These are phyloP conservation scores for Claviceps sp. DNA, from an alignment of 2,329 filamentous ascomycete genomes.

Conservation along the genomic window DNA sequence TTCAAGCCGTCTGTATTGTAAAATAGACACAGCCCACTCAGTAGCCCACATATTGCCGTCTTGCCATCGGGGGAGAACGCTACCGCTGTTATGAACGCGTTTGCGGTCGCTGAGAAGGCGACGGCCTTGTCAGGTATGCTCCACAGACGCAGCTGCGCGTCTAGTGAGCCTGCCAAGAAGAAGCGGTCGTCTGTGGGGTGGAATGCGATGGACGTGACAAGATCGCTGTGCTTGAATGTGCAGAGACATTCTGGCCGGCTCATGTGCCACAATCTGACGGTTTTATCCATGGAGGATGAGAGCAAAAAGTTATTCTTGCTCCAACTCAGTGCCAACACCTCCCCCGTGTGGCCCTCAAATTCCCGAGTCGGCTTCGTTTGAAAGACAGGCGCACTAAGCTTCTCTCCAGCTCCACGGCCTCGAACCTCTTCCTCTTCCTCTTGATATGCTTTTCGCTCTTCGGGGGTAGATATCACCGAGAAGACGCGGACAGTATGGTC, in stretches of 20 bases:
- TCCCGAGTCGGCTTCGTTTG: conserved; percentile 63
- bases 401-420: conserved; percentile 31
- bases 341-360: conserved; percentile 71
- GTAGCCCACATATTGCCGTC: conserved; percentile 73
- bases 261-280: conserved; percentile 86
- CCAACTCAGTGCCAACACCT: conserved; percentile 88
- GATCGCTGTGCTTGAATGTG: conserved; percentile 88
- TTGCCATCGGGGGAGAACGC: conserved; percentile 88
- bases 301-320: conserved; percentile 98
- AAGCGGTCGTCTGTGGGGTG: conserved; percentile 93
- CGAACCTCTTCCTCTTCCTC: conserved; percentile 34
- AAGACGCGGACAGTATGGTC: conserved; percentile 79
- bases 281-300: conserved; percentile 97
- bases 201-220: conserved; percentile 89
- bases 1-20: conserved; percentile 88
- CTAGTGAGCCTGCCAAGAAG: conserved; percentile 85
- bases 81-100: conserved; percentile 87
- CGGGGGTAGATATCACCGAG: conserved; percentile 70
- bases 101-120: conserved; percentile 62
- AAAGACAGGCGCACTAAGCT: conserved; percentile 83
- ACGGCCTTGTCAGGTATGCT: conserved; percentile 95
- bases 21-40: conserved; percentile 77
- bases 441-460: conserved; percentile 64
- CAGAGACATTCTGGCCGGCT: conserved; percentile 76
- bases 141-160: conserved; percentile 81